Percentiles rank a stretch among this genome's conserved stretches.
Evolutionary conservation across 139 green algal species (phyloP).

Genomic region (Klebsormidium nitens): DNA sequence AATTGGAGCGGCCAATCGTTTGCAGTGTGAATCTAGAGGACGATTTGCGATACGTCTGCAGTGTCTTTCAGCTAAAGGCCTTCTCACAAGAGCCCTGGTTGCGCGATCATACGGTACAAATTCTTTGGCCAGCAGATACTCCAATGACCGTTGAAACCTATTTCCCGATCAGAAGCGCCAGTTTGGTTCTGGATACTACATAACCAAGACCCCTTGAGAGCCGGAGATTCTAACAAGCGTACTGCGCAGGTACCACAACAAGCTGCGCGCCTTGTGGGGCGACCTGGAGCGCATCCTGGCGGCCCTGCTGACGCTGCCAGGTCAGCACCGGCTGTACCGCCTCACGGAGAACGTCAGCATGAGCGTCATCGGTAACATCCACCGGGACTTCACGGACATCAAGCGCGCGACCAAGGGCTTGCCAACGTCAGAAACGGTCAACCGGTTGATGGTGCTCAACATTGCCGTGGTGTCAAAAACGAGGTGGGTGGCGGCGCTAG

Average conservation of each 20-base stretch:
- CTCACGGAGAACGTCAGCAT: conserved; percentile 20
- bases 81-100: too few species aligned
- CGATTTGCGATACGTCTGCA: too few species aligned
- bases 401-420: conserved; percentile 18
- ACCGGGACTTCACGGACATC: conserved; percentile 14
- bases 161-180: too few species aligned
- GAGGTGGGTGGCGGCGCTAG: conserved; percentile 9
- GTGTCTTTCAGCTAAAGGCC: too few species aligned
- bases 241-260: conserved; percentile 21
- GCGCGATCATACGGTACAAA: too few species aligned
- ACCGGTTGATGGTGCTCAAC: conserved; percentile 23
- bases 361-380: conserved; percentile 18
- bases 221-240: too few species aligned
- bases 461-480: conserved; percentile 18
- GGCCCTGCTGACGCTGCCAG: conserved; percentile 1
- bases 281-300: conserved; percentile 21
- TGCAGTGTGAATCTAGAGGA: too few species aligned
- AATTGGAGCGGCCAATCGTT: too few species aligned
- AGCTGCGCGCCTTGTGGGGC: conserved; percentile 11
- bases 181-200: too few species aligned
- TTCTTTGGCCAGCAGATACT: too few species aligned
- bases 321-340: conserved; percentile 23
- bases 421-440: conserved; percentile 15
- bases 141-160: too few species aligned
- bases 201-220: too few species aligned